A percentile compares a stretch with the other conserved stretches of the same genome.
Evolutionary conservation across 345 rosid species (phyloP).

Genomic region (Aethionema arabicum): DNA sequence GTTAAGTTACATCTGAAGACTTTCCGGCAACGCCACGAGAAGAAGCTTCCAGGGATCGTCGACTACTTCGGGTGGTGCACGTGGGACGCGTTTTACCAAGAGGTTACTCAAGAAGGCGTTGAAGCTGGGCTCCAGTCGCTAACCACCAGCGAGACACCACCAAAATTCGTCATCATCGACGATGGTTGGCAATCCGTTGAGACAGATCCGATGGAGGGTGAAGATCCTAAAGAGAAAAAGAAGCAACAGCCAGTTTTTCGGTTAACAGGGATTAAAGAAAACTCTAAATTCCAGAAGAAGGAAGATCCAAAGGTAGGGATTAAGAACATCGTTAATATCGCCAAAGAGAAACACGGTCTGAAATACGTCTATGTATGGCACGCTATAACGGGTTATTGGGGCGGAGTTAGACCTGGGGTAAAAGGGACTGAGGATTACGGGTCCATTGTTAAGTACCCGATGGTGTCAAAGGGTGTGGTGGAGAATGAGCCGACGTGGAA

Average conservation of each 20-base stretch:
- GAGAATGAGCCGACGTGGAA: constrained; percentile 89
- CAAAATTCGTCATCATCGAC: constrained; percentile 86
- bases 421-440: constrained; percentile 65
- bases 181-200: constrained; percentile 98
- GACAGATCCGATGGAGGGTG: constrained; percentile 26
- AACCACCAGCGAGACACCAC: constrained; percentile 70
- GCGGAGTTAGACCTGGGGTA: constrained; percentile 82
- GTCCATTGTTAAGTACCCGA: constrained; percentile 69
- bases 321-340: constrained; percentile 61
- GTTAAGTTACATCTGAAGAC: constrained; percentile 69
- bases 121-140: constrained; percentile 75
- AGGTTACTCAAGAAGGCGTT: constrained; percentile 91
- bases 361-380: constrained; percentile 94
- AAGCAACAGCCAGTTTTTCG: constrained; percentile 48
- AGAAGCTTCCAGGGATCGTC: constrained; percentile 75
- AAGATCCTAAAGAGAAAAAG: constrained; percentile 26
- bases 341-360: constrained; percentile 65
- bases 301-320: constrained; percentile 68
- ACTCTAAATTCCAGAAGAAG: constrained; percentile 64
- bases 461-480: constrained; percentile 61
- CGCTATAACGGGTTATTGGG: constrained; percentile 96
- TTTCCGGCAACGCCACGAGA: constrained; percentile 85
- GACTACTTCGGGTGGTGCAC: constrained; percentile 98
- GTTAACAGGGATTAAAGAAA: constrained; percentile 77
- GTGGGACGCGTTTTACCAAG: constrained; percentile 97